Base-by-base conservation (phyloP, 2,329 filamentous ascomycete genomes). In the Ophiostoma sp. region DNA sequence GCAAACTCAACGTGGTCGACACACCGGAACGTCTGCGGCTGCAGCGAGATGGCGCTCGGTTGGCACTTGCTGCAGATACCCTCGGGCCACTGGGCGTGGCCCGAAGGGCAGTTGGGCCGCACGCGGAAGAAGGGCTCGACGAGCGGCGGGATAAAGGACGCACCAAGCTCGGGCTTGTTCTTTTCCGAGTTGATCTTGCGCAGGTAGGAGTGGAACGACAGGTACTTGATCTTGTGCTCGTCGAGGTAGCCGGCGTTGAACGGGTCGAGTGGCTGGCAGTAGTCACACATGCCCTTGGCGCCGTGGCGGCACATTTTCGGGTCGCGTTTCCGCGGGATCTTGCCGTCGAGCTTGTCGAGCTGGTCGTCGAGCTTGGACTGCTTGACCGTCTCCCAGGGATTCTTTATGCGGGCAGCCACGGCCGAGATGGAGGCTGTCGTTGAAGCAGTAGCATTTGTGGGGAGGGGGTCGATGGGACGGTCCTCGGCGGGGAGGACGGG, bases 11-110 rank as follows among this genome's bases (percentile, higher is more conserved):
- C 96, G 81, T 99, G 96, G 79, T 99, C 96, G 3, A 99, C 95
- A 93, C 96, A 98, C 70, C 96, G 93, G 81, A 95, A 99, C 25
- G 92, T 87, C 82, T 99, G 96, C 5, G 94, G 94, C 80, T 98
- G 95, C 71, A 99, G 85, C 12, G 94, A 97, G 80, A 99, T 99
- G 72, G 96, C 95, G 76, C 95, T 97, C 8, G 96, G 96, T 80
- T 99, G 97, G 78, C 96, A 99, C 81, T 98, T 99, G 74, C 93
- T 97, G 84, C 96, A 99, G 77, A 99, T 98, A 19, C 96, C 96
- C 78, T 97, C 94, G 2, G 96, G 96, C 91, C 96, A 99, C 57
- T 92, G 89, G 22, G 94, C 92, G 82, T 99, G 96, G 1, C 96
- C 96, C 0, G 94, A 95, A 0, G 97, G 95, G 79, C 96, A 99